Evolutionary conservation across 2,329 filamentous ascomycete genomes (phyloP), one percentile per base, ranked within the genome.

Genomic region (Talaromyces islandicus): DNA sequence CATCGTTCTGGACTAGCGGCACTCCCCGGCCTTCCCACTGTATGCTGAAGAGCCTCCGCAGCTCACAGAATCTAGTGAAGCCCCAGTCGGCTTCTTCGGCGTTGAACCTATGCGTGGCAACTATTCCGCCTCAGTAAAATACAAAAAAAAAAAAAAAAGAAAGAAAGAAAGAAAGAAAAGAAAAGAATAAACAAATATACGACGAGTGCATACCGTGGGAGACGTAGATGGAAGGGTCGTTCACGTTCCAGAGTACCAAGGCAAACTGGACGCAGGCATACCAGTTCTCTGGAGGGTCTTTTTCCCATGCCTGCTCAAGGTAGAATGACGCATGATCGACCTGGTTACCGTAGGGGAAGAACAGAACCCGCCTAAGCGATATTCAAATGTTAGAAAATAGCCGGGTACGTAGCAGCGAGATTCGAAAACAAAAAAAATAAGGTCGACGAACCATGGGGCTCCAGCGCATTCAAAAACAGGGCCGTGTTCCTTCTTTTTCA

Each of bases 1-100:
- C 76, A 27, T 80, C 77, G 57, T 79, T 78, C 59, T 79, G 76
- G 4, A 80, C 74, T 27, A 80, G 65, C 14, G 76, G 91, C 60
- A 89, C 83, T 19, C 80, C 81, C 62, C 76, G 77, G 56, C 86
- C 85, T 60, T 94, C 89, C 84, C 89, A 96, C 1, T 85, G 83
- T 35, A 87, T 80, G 62, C 88, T 88, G 71, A 97, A 96, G 73
- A 97, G 88, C 69, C 87, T 88, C 58, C 91, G 84, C 55, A 96
- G 83, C 73, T 97, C 94, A 12, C 92, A 87, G 71, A 97, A 99
- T 59, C 93, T 83, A n/a, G 94, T 99, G 74, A 99, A 99, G 1
- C 94, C 94, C 94, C 94, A 99, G 70, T 99, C 94, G 25, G 91
- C 92, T 75, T 99, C 94, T 50, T 97, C 94, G 64, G 90, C 90